phyloP scores from a whole-genome alignment of 129 eudicot species.

The Saposhnikovia divaricata region DNA sequence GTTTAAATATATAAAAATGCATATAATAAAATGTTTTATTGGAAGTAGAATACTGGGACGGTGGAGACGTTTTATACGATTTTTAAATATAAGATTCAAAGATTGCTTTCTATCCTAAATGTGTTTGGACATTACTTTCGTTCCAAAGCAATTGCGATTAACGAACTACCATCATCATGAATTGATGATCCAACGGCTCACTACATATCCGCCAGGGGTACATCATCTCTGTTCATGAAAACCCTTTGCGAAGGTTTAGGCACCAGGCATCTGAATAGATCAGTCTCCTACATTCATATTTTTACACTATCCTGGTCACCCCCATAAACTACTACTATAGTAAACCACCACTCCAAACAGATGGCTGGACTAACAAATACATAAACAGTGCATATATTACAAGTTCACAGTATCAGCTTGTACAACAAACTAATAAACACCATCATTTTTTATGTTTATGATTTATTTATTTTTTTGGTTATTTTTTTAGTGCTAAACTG shows the following conservation, averaged over 20 bases:
- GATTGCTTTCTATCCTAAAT: too few species aligned
- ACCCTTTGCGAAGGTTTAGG: background rate
- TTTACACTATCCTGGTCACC: background rate
- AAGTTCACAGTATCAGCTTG: slow-evolving; percentile 44
- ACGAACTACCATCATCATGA: too few species aligned
- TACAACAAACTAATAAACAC: slow-evolving; percentile 52
- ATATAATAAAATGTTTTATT: too few species aligned
- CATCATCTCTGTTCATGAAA: too few species aligned
- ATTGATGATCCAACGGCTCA: too few species aligned
- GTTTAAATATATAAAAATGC: too few species aligned
- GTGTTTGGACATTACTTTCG: too few species aligned
- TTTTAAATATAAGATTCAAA: too few species aligned
- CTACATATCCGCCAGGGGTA: too few species aligned
- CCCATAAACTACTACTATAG: background rate
- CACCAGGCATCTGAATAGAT: background rate
- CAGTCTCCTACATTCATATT: background rate
- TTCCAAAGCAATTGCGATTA: too few species aligned
- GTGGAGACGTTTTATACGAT: too few species aligned
- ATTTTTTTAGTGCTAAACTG: slow-evolving; percentile 28
- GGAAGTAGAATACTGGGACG: too few species aligned
- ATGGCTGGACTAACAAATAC: slow-evolving; percentile 16
- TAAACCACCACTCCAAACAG: background rate
- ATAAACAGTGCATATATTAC: slow-evolving; percentile 33
- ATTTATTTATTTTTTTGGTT: background rate
- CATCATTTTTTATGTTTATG: background rate